Evolutionary conservation across 2,329 filamentous ascomycete species (phyloP).

Genomic region (Pseudogymnoascus sp.): DNA sequence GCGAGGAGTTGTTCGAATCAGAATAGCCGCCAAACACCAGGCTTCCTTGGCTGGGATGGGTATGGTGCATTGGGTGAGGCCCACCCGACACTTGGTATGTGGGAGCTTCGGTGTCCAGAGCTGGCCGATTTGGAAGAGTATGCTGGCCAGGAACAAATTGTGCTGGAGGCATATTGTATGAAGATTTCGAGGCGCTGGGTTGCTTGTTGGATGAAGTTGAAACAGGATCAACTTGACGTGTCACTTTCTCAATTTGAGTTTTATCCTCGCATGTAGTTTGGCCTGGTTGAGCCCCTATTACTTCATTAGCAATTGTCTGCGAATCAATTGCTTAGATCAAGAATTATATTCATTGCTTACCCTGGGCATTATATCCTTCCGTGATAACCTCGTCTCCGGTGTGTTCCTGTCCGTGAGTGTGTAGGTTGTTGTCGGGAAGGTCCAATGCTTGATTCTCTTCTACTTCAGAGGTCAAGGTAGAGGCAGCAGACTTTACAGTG

Average conservation of each 20-base stretch:
- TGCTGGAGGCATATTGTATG: slow-evolving; percentile 37
- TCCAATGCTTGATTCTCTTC: neutral
- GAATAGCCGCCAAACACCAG: slow-evolving; percentile 48
- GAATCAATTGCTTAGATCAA: neutral
- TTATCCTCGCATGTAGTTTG: slow-evolving; percentile 1
- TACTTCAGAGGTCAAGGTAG: neutral
- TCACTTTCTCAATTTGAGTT: slow-evolving; percentile 1
- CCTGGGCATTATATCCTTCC: neutral
- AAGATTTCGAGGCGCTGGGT: slow-evolving; percentile 22
- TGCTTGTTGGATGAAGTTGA: slow-evolving; percentile 14
- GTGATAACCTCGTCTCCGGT: neutral
- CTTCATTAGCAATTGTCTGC: neutral
- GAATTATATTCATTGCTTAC: neutral
- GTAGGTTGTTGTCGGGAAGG: neutral
- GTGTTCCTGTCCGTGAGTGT: neutral
- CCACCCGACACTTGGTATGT: slow-evolving; percentile 12
- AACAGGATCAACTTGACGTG: slow-evolving; percentile 1
- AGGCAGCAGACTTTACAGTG: neutral
- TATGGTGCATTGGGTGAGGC: slow-evolving; percentile 37
- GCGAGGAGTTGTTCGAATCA: slow-evolving; percentile 50
- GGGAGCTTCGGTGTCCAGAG: slow-evolving; percentile 16
- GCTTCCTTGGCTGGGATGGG: slow-evolving; percentile 46
- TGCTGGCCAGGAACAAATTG: slow-evolving; percentile 24
- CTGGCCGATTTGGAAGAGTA: slow-evolving; percentile 7
- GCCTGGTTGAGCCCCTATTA: neutral